phyloP scores from a whole-genome alignment of 495 filamentous ascomycete species.

The Penicillium alfredii region DNA sequence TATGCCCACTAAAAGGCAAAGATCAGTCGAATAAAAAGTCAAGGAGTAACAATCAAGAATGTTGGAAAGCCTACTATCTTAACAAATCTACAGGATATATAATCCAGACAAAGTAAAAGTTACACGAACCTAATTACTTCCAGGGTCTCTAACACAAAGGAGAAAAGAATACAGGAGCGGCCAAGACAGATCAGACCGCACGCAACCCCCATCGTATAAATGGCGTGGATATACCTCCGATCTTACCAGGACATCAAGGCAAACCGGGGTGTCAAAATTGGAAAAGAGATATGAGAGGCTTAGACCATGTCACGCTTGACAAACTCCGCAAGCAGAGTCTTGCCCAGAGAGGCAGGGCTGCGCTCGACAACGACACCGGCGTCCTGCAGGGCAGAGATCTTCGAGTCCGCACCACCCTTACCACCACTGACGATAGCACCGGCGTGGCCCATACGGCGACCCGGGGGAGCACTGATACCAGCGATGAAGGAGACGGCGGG shows the following conservation, averaged over 20 bases:
- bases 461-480: constrained; percentile 93
- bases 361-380: constrained; percentile 96
- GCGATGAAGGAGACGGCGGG: constrained; percentile 97
- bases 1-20: no score
- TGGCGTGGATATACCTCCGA: constrained; percentile 20
- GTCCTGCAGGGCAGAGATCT: constrained; percentile 88
- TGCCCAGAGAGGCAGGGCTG: constrained; percentile 84
- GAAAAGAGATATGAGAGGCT: no score
- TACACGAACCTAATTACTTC: constrained; percentile 31
- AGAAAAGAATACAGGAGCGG: constrained; percentile 31
- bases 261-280: constrained; percentile 15
- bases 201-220: constrained; percentile 15
- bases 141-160: constrained; percentile 31
- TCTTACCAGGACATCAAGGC: constrained; percentile 16
- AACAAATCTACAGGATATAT: constrained; percentile 4
- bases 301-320: constrained; percentile 93
- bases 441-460: constrained; percentile 96
- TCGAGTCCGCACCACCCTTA: constrained; percentile 95
- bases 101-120: constrained; percentile 19
- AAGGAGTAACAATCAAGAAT: no score
- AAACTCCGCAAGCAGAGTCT: constrained; percentile 90
- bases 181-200: constrained; percentile 17
- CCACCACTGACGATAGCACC: constrained; percentile 96
- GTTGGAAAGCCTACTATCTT: constrained; percentile 5
- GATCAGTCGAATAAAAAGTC: no score